A percentile compares a stretch with the other conserved stretches of the same genome.
phyloP scores from a whole-genome alignment of 345 rosid species.

The Eucalyptus globulus region DNA sequence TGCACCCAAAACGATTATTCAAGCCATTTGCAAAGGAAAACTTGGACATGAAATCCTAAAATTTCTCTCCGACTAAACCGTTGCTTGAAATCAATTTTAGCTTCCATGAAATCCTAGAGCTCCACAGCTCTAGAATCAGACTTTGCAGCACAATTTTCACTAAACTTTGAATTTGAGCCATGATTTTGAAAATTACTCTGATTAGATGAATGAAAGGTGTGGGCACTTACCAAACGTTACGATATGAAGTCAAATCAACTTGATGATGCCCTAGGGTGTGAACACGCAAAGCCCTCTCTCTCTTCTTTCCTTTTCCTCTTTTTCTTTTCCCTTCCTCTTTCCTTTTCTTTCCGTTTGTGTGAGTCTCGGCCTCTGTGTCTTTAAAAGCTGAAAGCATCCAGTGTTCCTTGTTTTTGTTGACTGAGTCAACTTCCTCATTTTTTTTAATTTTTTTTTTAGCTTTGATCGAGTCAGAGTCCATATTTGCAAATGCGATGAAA shows the following conservation, averaged over 20 bases:
- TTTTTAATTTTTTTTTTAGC: too few species aligned
- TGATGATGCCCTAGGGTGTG: accelerated
- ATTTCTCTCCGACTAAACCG: too few species aligned
- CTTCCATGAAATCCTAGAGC: neutral
- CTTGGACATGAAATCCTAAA: neutral
- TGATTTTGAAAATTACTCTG: accelerated
- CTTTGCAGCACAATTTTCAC: neutral
- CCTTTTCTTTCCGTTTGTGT: neutral
- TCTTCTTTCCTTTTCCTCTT: neutral
- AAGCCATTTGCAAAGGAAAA: accelerated
- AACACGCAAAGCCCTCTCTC: neutral
- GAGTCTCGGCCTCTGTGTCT: neutral
- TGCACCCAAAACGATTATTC: neutral
- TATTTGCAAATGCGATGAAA: neutral
- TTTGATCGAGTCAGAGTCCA: too few species aligned
- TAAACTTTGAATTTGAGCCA: neutral
- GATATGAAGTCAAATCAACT: neutral
- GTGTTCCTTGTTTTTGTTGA: neutral
- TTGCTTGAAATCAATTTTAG: neutral
- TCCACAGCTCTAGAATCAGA: neutral
- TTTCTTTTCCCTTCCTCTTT: too few species aligned
- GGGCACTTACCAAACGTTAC: accelerated
- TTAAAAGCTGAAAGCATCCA: neutral
- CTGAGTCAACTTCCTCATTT: neutral
- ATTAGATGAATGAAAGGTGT: accelerated